Evolutionary conservation across 2,329 filamentous ascomycete species (phyloP).

Genomic region (Colletotrichum trifolii): DNA sequence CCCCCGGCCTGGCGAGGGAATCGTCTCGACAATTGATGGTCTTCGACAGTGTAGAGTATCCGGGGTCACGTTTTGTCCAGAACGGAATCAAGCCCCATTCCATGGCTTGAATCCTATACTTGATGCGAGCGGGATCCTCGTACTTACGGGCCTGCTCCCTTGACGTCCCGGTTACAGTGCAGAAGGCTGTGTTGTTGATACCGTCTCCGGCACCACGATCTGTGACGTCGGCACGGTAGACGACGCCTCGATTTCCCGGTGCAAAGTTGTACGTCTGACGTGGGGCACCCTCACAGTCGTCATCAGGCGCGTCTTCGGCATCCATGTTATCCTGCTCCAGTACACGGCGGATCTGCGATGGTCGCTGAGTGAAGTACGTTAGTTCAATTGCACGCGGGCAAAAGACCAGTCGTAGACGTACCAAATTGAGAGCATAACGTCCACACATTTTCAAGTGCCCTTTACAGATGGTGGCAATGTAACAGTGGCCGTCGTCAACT

Average conservation of each 20-base stretch:
- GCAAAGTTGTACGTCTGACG: conserved; percentile 93
- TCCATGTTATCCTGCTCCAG: conserved; percentile 80
- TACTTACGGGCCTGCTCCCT: conserved; percentile 40
- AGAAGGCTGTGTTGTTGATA: conserved; percentile 8
- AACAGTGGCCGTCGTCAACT: no score
- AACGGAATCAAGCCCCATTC: conserved; percentile 96
- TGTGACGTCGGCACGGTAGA: conserved; percentile 82
- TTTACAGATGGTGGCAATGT: no score
- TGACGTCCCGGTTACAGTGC: conserved; percentile 14
- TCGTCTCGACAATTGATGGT: conserved; percentile 97
- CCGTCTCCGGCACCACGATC: conserved; percentile 62
- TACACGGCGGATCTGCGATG: conserved; percentile 78
- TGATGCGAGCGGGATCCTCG: conserved; percentile 47
- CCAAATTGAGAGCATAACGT: conserved; percentile 50
- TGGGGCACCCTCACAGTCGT: conserved; percentile 69
- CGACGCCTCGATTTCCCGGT: conserved; percentile 84
- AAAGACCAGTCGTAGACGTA: conserved; percentile 40
- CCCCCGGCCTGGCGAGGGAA: conserved; percentile 77
- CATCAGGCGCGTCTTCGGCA: conserved; percentile 76
- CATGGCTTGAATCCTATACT: conserved; percentile 90
- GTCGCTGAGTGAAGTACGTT: conserved; percentile 63
- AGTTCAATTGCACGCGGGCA: conserved; percentile 11
- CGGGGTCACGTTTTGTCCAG: conserved; percentile 88
- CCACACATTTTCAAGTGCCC: conserved; percentile 45
- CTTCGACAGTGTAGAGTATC: conserved; percentile 81